Percentiles rank a stretch among this genome's conserved stretches.
Conservation (phyloP, 106 monocot species). For the Dactylorhiza incarnata region DNA sequence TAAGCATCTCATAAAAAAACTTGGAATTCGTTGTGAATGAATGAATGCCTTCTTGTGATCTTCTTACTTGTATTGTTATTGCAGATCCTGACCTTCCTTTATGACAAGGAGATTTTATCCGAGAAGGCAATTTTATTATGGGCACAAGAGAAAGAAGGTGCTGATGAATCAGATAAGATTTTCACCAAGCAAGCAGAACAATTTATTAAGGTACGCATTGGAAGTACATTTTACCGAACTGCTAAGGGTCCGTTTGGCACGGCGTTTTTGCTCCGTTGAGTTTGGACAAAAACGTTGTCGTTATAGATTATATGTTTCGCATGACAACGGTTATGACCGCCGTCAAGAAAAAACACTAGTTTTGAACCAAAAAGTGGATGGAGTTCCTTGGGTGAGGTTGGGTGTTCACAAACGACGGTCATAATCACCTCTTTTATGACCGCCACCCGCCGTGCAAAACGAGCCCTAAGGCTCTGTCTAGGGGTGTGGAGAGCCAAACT, state of each 20-base stretch:
- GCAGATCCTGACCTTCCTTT: conserved; percentile 59
- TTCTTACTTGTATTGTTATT: background rate
- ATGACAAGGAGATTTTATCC: conserved; percentile 58
- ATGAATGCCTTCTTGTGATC: background rate
- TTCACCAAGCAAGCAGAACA: conserved; percentile 67
- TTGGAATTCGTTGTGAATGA: background rate
- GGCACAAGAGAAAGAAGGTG: conserved; percentile 78
- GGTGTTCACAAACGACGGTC: no score
- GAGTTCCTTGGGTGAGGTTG: no score
- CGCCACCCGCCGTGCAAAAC: no score
- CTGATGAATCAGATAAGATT: conserved; percentile 85
- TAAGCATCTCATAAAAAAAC: background rate
- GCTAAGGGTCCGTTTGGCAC: no score
- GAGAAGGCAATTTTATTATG: conserved; percentile 86
- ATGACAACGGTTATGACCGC: no score
- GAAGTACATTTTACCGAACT: background rate
- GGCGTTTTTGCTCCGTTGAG: no score
- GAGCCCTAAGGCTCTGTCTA: background rate
- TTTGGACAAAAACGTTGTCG: no score
- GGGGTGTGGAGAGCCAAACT: no score
- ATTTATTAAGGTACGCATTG: conserved; percentile 59
- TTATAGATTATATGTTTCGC: no score
- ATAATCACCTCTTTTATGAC: no score
- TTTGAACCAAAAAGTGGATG: no score
- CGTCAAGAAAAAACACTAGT: no score